Evolutionary conservation across 2,329 filamentous ascomycete genomes (phyloP), one percentile per base, ranked within the genome.

Genomic region (Colletotrichum lindemuthianum): DNA sequence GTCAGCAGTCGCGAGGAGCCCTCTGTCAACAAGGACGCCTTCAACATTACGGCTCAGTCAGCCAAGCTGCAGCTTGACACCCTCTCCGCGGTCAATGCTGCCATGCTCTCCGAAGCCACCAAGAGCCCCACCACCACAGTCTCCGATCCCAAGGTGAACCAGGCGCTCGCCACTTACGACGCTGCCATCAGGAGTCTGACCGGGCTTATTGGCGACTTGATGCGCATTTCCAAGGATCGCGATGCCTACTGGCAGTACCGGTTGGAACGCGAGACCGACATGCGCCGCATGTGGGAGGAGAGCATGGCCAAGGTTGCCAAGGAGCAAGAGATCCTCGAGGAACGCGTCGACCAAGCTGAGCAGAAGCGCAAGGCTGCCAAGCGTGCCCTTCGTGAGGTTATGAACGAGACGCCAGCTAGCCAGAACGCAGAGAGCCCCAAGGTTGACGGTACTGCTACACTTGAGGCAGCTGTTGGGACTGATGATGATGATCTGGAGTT

Each of bases 211-310:
- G 90, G 92, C 16, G 93, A 97, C 74, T 83, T 99, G 8, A 82
- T 97, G 50, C 92, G 94, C 54, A 98, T 99, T 72, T 95, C 94
- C 8, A 90, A 92, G 71, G 96, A 99, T 74, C 91, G 96, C 55
- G 96, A 99, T 77, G 89, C 93, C 1, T 97, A 97, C 75, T 99
- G 96, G 96, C 95, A 98, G 76, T 96, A 97, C 74, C 90, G 94
- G 12, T 83, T 99, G 44, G 94, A 97, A 70, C 90, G 93, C 58
- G 96, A 99, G 79, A 90, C 90, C 47, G 92, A 97, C 74, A 90
- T 98, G 79, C 89, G 96, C 41, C 90, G 92, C 65, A 92, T 99
- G 88, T 99, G 96, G 96, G 96, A 99, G 78, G 96, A 99, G 72
- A 98, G 94, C 78, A 97, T 99, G 96, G 93, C 96, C 9, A 90